These are phyloP conservation scores for Saprolegnia diclina DNA, from an alignment of 352 stramenopile species.

Conservation along the genomic window DNA sequence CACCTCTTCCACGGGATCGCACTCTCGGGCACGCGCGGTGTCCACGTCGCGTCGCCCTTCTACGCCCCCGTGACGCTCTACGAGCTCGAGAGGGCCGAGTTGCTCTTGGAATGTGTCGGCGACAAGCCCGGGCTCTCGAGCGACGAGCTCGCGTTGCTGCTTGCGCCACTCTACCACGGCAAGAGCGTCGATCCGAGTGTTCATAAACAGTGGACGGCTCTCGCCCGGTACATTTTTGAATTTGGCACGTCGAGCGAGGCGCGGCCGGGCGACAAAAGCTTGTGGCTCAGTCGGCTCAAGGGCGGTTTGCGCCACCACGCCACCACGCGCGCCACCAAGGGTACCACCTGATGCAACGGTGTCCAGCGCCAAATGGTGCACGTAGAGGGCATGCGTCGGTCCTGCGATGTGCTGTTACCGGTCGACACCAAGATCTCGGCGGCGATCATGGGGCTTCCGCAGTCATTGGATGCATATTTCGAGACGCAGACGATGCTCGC, in stretches of 20 bases:
- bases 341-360: not conserved
- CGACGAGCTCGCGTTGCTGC: conserved; percentile 2
- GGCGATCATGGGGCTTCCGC: conserved; percentile 3
- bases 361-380: not conserved
- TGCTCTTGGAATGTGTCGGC: conserved; percentile 1
- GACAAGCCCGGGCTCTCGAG: conserved; percentile 6
- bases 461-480: conserved; percentile 1
- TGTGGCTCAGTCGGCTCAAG: conserved; percentile 1
- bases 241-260: not conserved
- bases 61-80: not conserved
- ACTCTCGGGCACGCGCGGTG: not conserved
- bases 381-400: not conserved
- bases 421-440: not conserved
- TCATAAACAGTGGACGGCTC: not conserved
- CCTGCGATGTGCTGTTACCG: not conserved
- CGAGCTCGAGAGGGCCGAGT: conserved; percentile 23
- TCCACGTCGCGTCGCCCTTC: conserved; percentile 8
- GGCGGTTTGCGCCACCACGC: not conserved
- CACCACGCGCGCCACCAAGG: not conserved
- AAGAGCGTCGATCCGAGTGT: conserved; percentile 5
- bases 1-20: conserved; percentile 13
- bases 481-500: conserved; percentile 9
- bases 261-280: not conserved
- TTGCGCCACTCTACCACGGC: conserved; percentile 19
- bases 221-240: conserved; percentile 9